These are phyloP conservation scores for Amniculicola lignicola DNA, from an alignment of 495 filamentous ascomycete species.

Conservation along the genomic window DNA sequence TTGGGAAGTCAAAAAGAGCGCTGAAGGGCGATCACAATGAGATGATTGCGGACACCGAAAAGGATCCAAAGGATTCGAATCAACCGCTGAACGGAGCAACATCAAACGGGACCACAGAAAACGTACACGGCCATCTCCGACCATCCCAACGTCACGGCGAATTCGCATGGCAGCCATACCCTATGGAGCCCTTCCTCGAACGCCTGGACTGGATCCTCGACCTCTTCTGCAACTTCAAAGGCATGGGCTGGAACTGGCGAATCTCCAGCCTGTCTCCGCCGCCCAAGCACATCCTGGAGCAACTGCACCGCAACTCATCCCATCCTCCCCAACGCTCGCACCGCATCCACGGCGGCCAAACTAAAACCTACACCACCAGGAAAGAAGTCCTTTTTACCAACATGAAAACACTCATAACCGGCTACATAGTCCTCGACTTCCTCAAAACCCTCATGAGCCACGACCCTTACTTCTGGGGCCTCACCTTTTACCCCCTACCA, in stretches of 20 bases:
- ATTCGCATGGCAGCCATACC: slow-evolving; percentile 70
- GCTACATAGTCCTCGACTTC: slow-evolving; percentile 64
- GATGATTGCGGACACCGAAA: not conserved
- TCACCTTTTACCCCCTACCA: slow-evolving; percentile 46
- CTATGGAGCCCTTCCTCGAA: slow-evolving; percentile 52
- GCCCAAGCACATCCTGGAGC: slow-evolving; percentile 49
- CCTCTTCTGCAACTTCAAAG: slow-evolving; percentile 65
- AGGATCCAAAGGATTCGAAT: not conserved
- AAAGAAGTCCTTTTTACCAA: slow-evolving; percentile 49
- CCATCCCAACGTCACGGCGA: slow-evolving; percentile 19
- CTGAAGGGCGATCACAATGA: slow-evolving; percentile 41
- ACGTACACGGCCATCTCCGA: slow-evolving; percentile 12
- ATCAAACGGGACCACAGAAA: not conserved
- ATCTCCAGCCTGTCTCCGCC: slow-evolving; percentile 58
- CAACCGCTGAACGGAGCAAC: not conserved
- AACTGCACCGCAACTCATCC: slow-evolving; percentile 39
- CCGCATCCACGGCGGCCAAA: slow-evolving; percentile 16
- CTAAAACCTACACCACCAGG: slow-evolving; percentile 43
- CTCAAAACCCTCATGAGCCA: slow-evolving; percentile 62
- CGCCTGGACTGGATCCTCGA: slow-evolving; percentile 72
- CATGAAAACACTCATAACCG: slow-evolving; percentile 47
- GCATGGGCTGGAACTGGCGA: slow-evolving; percentile 76
- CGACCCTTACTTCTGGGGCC: slow-evolving; percentile 71
- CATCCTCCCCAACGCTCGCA: slow-evolving; percentile 29
- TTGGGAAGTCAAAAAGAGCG: slow-evolving; percentile 26